Percentiles rank a stretch among this genome's conserved stretches.
These are phyloP conservation scores for Triticum dicoccoides DNA, from an alignment of 176 grass and related monocot genomes.

Conservation along the genomic window DNA sequence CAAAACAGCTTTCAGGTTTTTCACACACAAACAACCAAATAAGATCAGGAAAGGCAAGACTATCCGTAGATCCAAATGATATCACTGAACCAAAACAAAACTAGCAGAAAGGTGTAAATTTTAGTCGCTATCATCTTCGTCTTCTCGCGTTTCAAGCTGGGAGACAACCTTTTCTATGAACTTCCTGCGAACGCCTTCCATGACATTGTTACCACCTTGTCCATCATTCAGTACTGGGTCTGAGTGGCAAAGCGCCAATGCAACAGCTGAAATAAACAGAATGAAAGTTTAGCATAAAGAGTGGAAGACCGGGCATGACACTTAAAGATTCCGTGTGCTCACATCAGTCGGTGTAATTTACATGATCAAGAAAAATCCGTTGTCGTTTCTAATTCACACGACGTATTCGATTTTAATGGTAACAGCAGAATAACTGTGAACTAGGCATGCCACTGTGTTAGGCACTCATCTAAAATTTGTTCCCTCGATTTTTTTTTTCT, in stretches of 20 bases:
- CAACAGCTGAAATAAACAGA: slow-evolving; percentile 68
- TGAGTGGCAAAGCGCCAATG: slow-evolving; percentile 78
- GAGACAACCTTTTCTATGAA: slow-evolving; percentile 92
- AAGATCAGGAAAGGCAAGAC: background rate
- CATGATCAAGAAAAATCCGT: background rate
- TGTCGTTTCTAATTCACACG: background rate
- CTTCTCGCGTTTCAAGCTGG: slow-evolving; percentile 68
- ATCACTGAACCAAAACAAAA: background rate
- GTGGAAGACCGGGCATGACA: background rate
- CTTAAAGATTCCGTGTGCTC: background rate
- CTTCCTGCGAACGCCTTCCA: slow-evolving; percentile 79
- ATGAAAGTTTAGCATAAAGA: background rate
- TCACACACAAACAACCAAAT: slow-evolving; percentile 1
- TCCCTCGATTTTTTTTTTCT: background rate
- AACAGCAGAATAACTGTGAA: background rate
- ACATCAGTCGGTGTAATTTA: background rate
- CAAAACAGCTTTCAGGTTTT: background rate
- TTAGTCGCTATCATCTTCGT: slow-evolving; percentile 77
- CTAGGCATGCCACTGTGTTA: background rate
- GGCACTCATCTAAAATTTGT: background rate
- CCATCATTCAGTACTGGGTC: slow-evolving; percentile 93
- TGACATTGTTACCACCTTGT: slow-evolving; percentile 56
- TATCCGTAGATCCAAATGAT: background rate
- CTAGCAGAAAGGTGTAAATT: background rate
- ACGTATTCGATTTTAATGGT: background rate